Conservation (phyloP, 2,329 filamentous ascomycete genomes). For the Talaromyces sp. region DNA sequence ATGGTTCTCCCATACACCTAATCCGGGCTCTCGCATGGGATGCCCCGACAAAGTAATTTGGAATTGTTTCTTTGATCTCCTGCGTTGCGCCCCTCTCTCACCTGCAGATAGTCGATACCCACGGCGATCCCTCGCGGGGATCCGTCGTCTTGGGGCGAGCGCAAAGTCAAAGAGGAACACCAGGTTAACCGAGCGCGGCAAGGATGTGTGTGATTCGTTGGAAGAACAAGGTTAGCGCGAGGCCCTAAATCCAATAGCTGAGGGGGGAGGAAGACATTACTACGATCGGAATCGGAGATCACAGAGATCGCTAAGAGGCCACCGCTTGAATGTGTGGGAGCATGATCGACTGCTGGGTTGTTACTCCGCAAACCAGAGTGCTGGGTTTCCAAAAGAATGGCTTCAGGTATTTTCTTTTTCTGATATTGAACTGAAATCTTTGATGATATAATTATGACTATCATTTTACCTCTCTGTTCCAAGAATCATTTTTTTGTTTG, state of each 20-base stretch:
- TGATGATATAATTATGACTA: too few species aligned
- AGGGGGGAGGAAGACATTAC: neutral
- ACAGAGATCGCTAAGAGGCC: neutral
- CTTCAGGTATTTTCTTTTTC: too few species aligned
- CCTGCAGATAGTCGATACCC: neutral
- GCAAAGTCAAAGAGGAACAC: constrained; percentile 10
- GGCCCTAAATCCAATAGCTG: neutral
- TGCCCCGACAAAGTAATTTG: neutral
- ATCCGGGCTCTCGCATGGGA: too few species aligned
- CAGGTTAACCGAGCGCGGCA: constrained; percentile 18
- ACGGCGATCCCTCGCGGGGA: constrained; percentile 16
- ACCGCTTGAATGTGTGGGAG: neutral
- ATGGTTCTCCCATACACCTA: too few species aligned
- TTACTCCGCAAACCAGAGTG: neutral
- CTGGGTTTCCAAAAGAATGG: neutral
- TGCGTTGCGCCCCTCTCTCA: too few species aligned
- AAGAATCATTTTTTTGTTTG: neutral
- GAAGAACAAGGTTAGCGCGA: neutral
- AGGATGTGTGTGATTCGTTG: neutral
- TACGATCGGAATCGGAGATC: neutral
- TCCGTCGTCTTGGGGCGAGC: constrained; percentile 12
- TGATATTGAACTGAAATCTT: too few species aligned
- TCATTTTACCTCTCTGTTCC: too few species aligned
- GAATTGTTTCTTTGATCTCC: neutral
- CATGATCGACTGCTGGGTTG: neutral